Percentiles rank a stretch among this genome's conserved stretches.
These are phyloP conservation scores for Tetraselmis chui DNA, from an alignment of 139 green algal species.

Conservation along the genomic window DNA sequence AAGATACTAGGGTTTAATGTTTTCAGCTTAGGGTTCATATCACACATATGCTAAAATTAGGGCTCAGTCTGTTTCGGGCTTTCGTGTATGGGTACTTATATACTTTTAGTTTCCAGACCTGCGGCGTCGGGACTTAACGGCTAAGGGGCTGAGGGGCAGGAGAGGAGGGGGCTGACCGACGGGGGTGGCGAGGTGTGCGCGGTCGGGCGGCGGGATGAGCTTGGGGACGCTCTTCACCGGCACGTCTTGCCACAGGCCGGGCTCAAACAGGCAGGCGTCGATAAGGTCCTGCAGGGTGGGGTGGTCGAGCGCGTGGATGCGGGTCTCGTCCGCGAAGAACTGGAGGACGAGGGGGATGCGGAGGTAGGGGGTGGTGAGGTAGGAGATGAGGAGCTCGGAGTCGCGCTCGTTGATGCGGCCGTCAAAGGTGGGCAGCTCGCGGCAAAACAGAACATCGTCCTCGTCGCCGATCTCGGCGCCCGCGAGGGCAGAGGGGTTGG, in stretches of 20 bases:
- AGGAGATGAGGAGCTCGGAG: slow-evolving; percentile 18
- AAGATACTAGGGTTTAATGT: too few relatives aligned
- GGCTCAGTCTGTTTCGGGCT: too few relatives aligned
- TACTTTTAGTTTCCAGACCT: too few relatives aligned
- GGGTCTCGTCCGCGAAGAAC: slow-evolving; percentile 12
- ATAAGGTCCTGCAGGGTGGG: slow-evolving; percentile 14
- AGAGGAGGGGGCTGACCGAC: neutral
- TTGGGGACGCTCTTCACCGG: slow-evolving; percentile 2
- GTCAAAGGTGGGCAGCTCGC: slow-evolving; percentile 16
- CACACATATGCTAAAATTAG: too few relatives aligned
- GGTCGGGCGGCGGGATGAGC: slow-evolving; percentile 10
- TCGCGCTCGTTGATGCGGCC: slow-evolving; percentile 13
- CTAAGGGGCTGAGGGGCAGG: too few relatives aligned
- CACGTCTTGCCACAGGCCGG: slow-evolving; percentile 12
- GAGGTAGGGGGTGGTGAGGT: slow-evolving; percentile 20
- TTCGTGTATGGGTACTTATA: too few relatives aligned
- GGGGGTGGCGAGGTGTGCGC: slow-evolving; percentile 18
- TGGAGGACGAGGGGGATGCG: slow-evolving; percentile 14
- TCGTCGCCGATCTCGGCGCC: slow-evolving; percentile 8
- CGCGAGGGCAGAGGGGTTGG: slow-evolving; percentile 12
- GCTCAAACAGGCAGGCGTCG: slow-evolving; percentile 21
- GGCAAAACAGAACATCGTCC: slow-evolving; percentile 17
- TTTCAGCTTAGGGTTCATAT: too few relatives aligned
- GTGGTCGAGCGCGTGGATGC: slow-evolving; percentile 1
- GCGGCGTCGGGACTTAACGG: too few relatives aligned